A percentile compares a stretch with the other conserved stretches of the same genome.
These are phyloP conservation scores for Sicyos baderoa DNA, from an alignment of 306 rosid genomes.

Conservation along the genomic window DNA sequence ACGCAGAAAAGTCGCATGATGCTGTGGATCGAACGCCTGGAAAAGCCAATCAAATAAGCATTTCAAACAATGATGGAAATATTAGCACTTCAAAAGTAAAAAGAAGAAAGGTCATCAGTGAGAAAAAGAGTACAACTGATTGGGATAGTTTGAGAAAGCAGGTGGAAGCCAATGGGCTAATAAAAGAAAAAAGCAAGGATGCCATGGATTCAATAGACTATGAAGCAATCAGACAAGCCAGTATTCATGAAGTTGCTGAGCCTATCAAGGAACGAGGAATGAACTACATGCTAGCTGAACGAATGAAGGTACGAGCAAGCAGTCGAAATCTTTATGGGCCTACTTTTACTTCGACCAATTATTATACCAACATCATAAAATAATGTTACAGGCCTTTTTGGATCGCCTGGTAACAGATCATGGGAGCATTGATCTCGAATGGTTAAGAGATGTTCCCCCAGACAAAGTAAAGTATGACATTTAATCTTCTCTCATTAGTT, in stretches of 20 bases:
- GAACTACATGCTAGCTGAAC: slow-evolving; percentile 87
- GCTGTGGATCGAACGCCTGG: slow-evolving; percentile 14
- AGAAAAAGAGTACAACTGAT: slow-evolving; percentile 36
- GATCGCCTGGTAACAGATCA: slow-evolving; percentile 72
- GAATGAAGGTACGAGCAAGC: slow-evolving; percentile 52
- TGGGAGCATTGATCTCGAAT: slow-evolving; percentile 82
- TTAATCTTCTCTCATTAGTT: slow-evolving; percentile 2
- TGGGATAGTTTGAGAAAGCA: slow-evolving; percentile 80
- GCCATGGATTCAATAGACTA: slow-evolving; percentile 81
- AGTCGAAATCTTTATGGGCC: slow-evolving; percentile 17
- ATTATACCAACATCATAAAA: background rate
- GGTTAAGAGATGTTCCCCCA: slow-evolving; percentile 89
- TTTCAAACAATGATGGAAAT: slow-evolving; percentile 30
- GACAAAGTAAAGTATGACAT: slow-evolving; percentile 68
- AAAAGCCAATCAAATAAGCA: slow-evolving; percentile 24
- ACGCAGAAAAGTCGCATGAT: slow-evolving; percentile 24
- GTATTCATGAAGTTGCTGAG: slow-evolving; percentile 46
- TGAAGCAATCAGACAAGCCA: slow-evolving; percentile 61
- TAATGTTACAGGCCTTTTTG: slow-evolving; percentile 61
- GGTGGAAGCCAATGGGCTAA: slow-evolving; percentile 31
- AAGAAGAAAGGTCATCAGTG: slow-evolving; percentile 34
- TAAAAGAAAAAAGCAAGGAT: slow-evolving; percentile 42
- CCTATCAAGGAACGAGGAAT: slow-evolving; percentile 75
- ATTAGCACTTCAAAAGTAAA: slow-evolving; percentile 38
- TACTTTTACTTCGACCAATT: background rate